phyloP scores from a whole-genome alignment of 2,329 filamentous ascomycete species.

The Cryphonectria carpinicola region DNA sequence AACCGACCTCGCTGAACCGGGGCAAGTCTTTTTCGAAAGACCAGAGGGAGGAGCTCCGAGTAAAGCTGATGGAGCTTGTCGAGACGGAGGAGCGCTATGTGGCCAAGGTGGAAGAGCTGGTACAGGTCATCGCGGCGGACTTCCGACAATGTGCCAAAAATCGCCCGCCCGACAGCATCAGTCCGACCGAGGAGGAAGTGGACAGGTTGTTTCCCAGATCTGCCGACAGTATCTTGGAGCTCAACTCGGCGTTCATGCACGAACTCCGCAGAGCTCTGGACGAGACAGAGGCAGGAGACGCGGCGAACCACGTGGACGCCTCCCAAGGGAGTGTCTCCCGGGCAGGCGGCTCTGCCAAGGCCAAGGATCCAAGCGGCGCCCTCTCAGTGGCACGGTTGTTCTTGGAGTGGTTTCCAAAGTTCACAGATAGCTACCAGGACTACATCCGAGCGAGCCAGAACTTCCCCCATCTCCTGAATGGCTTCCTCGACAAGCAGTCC shows the following conservation, averaged over 20 bases:
- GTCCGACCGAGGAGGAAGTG: constrained; percentile 73
- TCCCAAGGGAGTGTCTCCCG: constrained; percentile 48
- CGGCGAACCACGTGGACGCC: constrained; percentile 74
- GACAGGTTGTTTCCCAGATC: constrained; percentile 80
- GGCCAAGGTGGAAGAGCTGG: constrained; percentile 80
- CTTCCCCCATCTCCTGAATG: constrained; percentile 79
- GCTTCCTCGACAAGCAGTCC: constrained; percentile 78
- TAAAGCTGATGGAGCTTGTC: constrained; percentile 87
- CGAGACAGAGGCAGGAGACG: constrained; percentile 80
- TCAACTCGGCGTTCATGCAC: constrained; percentile 81
- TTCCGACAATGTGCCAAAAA: constrained; percentile 72
- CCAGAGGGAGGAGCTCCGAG: constrained; percentile 82
- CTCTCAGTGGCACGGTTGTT: constrained; percentile 79
- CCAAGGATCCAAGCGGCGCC: constrained; percentile 77
- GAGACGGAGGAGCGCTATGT: constrained; percentile 96
- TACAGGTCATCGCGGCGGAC: constrained; percentile 78
- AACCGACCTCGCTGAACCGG: constrained; percentile 78
- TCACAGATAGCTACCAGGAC: constrained; percentile 87
- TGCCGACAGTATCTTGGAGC: constrained; percentile 76
- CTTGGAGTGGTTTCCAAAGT: constrained; percentile 90
- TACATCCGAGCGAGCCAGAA: constrained; percentile 91
- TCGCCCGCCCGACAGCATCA: constrained; percentile 63
- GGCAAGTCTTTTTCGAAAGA: constrained; percentile 77
- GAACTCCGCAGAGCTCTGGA: constrained; percentile 78
- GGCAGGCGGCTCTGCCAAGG: constrained; percentile 48